Evolutionary conservation across 139 green algal species (phyloP).

Genomic region (Picochlorum sp.): DNA sequence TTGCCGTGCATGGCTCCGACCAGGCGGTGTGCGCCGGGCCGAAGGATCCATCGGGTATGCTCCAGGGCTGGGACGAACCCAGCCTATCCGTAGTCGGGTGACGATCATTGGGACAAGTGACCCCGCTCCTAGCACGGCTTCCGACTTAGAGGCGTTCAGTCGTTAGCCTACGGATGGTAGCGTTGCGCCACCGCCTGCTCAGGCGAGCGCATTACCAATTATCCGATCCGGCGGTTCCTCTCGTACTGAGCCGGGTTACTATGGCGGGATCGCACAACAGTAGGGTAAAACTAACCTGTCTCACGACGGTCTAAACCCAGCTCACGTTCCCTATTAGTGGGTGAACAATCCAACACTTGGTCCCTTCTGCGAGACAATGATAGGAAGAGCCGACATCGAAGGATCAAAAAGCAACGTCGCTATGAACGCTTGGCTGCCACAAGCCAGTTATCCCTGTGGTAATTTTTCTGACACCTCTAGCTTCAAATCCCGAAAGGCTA

Average conservation of each 20-base stretch:
- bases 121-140: slow-evolving; percentile 59
- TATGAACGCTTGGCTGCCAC: slow-evolving; percentile 63
- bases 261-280: slow-evolving; percentile 72
- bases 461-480: slow-evolving; percentile 88
- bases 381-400: slow-evolving; percentile 33
- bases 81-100: slow-evolving; percentile 67
- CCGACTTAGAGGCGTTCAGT: slow-evolving; percentile 79
- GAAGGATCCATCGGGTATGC: slow-evolving; percentile 51
- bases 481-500: slow-evolving; percentile 79
- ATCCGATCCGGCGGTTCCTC: slow-evolving; percentile 82
- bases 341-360: slow-evolving; percentile 74
- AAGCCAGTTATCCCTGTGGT: slow-evolving; percentile 85
- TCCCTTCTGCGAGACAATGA: slow-evolving; percentile 59
- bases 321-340: slow-evolving; percentile 71
- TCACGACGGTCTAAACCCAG: slow-evolving; percentile 65
- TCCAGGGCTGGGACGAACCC: slow-evolving; percentile 43
- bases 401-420: slow-evolving; percentile 5
- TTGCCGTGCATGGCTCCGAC: slow-evolving; percentile 44
- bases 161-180: slow-evolving; percentile 78
- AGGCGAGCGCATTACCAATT: slow-evolving; percentile 70
- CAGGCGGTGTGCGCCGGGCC: slow-evolving; percentile 27
- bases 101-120: slow-evolving; percentile 55
- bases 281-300: slow-evolving; percentile 59
- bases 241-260: slow-evolving; percentile 87
- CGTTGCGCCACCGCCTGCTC: slow-evolving; percentile 74